Percentiles rank a stretch among this genome's conserved stretches.
phyloP scores from a whole-genome alignment of 306 rosid genomes.

The Casuarina glauca region DNA sequence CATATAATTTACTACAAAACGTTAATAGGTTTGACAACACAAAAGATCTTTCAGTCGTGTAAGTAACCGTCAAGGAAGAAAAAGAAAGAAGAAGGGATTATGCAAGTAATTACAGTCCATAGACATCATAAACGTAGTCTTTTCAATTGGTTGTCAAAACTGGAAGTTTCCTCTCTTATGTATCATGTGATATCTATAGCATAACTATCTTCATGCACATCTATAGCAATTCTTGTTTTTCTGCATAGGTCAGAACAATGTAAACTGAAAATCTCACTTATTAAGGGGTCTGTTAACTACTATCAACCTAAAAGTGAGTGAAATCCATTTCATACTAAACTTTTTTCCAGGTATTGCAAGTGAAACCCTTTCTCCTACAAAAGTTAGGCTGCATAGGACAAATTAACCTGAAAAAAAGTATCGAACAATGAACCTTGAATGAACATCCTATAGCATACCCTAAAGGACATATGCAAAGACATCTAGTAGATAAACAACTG shows the following conservation, averaged over 20 bases:
- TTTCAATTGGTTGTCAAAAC: not conserved
- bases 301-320: not conserved
- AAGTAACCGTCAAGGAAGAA: not conserved
- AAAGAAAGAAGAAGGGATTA: not conserved
- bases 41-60: not conserved
- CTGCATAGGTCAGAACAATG: not conserved
- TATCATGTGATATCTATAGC: not conserved
- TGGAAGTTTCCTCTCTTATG: not conserved
- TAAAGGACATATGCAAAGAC: not conserved
- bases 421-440: not conserved
- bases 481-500: slow-evolving; percentile 1
- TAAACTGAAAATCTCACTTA: not conserved
- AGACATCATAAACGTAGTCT: not conserved
- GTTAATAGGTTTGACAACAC: not conserved
- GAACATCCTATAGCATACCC: not conserved
- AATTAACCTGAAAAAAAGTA: not conserved
- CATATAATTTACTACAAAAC: not conserved
- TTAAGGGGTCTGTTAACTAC: not conserved
- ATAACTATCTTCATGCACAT: not conserved
- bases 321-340: not conserved
- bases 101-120: not conserved
- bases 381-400: not conserved
- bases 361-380: not conserved
- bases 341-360: not conserved
- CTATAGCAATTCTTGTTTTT: not conserved